These are phyloP conservation scores for Nyssa sinensis DNA, from an alignment of 148 eudicot genomes.

Conservation along the genomic window DNA sequence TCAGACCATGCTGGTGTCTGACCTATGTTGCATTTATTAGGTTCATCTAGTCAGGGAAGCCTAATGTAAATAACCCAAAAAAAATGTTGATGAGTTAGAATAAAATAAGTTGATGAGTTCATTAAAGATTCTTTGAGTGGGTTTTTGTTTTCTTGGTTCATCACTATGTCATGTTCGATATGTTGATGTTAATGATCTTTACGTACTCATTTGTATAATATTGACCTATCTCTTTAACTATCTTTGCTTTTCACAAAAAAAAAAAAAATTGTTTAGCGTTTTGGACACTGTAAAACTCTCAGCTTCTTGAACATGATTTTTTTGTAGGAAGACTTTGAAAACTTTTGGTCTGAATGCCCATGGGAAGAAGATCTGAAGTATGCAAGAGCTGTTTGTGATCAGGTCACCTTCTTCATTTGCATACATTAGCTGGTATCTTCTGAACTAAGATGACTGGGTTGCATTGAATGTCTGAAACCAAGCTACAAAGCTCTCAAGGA, in stretches of 20 bases:
- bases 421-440: neutral
- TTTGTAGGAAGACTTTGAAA: constrained; percentile 86
- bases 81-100: too few species aligned
- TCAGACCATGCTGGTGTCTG: too few species aligned
- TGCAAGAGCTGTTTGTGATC: constrained; percentile 84
- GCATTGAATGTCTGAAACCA: constrained; percentile 7
- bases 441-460: neutral
- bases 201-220: neutral
- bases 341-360: constrained; percentile 94
- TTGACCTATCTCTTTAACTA: neutral
- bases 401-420: constrained; percentile 44
- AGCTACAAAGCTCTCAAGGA: neutral
- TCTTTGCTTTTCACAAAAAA: too few species aligned
- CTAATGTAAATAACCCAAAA: too few species aligned
- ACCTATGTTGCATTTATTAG: too few species aligned
- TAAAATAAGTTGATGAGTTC: too few species aligned
- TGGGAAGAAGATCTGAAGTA: constrained; percentile 93
- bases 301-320: constrained; percentile 13
- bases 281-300: neutral
- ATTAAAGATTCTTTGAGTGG: too few species aligned
- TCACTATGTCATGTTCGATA: neutral
- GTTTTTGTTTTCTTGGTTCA: neutral
- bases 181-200: neutral
- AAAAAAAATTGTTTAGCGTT: neutral
- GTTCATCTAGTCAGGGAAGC: neutral